These are phyloP conservation scores for Yamadazyma buinensis DNA, from an alignment of 1,139 yeast species.

Conservation along the genomic window DNA sequence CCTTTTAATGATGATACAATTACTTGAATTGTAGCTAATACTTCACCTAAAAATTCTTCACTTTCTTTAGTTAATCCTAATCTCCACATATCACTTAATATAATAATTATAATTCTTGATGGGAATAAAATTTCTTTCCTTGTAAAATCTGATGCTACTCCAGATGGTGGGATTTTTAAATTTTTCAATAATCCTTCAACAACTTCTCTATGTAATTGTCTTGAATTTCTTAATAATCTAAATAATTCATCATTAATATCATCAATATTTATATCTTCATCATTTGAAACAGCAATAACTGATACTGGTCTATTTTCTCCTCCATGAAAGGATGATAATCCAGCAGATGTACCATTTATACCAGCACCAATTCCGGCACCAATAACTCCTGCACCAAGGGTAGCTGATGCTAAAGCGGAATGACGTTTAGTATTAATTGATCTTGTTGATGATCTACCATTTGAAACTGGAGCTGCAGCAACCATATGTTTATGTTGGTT, in stretches of 20 bases:
- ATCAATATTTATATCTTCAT: constrained; percentile 56
- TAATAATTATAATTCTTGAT: constrained; percentile 88
- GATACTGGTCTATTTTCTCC: constrained; percentile 51
- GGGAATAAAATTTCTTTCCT: constrained; percentile 95
- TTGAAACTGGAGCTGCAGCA: constrained; percentile 20
- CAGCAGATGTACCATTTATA: not conserved
- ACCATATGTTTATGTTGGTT: constrained; percentile 28
- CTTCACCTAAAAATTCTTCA: constrained; percentile 88
- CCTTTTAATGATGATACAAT: constrained; percentile 70
- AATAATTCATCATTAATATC: constrained; percentile 73
- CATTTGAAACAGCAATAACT: constrained; percentile 53
- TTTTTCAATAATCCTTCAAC: constrained; percentile 85
- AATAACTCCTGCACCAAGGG: not conserved
- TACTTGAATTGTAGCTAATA: constrained; percentile 81
- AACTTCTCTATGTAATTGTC: constrained; percentile 76
- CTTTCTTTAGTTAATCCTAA: constrained; percentile 89
- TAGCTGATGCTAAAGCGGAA: constrained; percentile 22
- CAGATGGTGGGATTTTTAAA: constrained; percentile 82
- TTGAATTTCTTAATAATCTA: constrained; percentile 73
- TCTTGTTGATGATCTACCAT: too few relatives aligned
- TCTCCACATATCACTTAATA: constrained; percentile 98
- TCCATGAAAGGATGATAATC: constrained; percentile 1
- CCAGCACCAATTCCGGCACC: not conserved
- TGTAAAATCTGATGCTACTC: constrained; percentile 77
- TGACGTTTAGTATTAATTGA: constrained; percentile 35